Evolutionary conservation across 345 rosid species (phyloP).

Genomic region (Cardiospermum halicacabum): DNA sequence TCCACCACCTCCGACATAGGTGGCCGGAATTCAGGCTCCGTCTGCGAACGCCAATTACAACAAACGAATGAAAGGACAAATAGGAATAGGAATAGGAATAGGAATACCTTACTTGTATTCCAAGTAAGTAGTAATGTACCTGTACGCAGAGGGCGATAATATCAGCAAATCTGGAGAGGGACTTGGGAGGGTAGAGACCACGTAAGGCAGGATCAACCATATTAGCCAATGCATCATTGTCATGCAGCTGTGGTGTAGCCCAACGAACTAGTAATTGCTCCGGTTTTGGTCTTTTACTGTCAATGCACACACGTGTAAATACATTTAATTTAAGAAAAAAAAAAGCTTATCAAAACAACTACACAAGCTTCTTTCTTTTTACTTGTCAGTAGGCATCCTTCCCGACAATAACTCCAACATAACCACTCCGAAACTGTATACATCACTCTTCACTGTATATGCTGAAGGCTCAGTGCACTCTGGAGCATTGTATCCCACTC

Average conservation of each 20-base stretch:
- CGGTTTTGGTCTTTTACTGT: conserved; percentile 55
- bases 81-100: too few species aligned
- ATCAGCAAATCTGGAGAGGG: conserved; percentile 76
- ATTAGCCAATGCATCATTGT: conserved; percentile 50
- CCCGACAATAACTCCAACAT: conserved; percentile 91
- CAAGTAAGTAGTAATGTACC: too few species aligned
- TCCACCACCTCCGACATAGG: conserved; percentile 87
- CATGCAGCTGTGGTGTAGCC: conserved; percentile 77
- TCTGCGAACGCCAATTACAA: too few species aligned
- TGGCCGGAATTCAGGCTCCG: conserved; percentile 78
- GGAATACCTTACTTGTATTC: too few species aligned
- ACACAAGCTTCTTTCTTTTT: not conserved
- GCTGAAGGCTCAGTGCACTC: conserved; percentile 69
- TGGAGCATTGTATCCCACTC: conserved; percentile 92
- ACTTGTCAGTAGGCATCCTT: conserved; percentile 81
- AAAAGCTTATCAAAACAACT: not conserved
- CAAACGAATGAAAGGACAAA: too few species aligned
- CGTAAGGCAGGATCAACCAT: conserved; percentile 93
- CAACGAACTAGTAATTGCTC: conserved; percentile 81
- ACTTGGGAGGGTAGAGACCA: conserved; percentile 79
- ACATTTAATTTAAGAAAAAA: not conserved
- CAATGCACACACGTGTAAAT: not conserved
- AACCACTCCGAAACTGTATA: conserved; percentile 92
- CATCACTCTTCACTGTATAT: conserved; percentile 81
- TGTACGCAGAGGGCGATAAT: conserved; percentile 76